A percentile compares a stretch with the other conserved stretches of the same genome.
phyloP scores from a whole-genome alignment of 352 stramenopile species.

The Thraustochytrium striatum region DNA sequence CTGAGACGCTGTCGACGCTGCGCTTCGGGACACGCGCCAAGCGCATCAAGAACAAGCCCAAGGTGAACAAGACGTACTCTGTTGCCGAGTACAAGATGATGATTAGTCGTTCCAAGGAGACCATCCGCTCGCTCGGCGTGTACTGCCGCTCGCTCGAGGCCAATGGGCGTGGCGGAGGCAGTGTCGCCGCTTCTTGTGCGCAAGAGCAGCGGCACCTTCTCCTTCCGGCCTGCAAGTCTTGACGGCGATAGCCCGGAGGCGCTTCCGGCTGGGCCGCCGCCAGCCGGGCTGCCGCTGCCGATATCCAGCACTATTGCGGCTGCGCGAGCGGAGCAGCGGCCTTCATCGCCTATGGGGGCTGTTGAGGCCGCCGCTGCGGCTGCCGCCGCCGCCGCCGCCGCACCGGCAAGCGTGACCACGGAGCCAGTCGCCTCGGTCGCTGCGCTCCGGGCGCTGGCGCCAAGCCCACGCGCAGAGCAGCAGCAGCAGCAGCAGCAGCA shows the following conservation, averaged over 20 bases:
- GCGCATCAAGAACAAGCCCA: conserved; percentile 88
- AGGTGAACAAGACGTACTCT: conserved; percentile 82
- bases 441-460: no score
- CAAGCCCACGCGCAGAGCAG: neutral
- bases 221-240: neutral
- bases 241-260: neutral
- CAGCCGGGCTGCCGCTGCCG: no score
- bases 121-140: neutral
- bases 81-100: conserved; percentile 77
- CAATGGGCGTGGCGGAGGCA: neutral
- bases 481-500: neutral
- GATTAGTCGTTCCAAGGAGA: conserved; percentile 10
- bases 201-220: neutral
- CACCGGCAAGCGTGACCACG: neutral
- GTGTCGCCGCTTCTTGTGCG: neutral
- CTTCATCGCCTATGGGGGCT: no score
- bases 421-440: no score
- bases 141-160: conserved; percentile 20
- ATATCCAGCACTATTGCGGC: no score
- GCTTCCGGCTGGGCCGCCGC: neutral
- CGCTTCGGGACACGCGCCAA: conserved; percentile 85
- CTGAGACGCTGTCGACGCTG: conserved; percentile 84
- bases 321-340: no score
- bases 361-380: neutral
- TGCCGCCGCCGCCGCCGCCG: no score